Evolutionary conservation across 2,329 filamentous ascomycete genomes (phyloP), one percentile per base, ranked within the genome.

Genomic region (Fusarium palustre): DNA sequence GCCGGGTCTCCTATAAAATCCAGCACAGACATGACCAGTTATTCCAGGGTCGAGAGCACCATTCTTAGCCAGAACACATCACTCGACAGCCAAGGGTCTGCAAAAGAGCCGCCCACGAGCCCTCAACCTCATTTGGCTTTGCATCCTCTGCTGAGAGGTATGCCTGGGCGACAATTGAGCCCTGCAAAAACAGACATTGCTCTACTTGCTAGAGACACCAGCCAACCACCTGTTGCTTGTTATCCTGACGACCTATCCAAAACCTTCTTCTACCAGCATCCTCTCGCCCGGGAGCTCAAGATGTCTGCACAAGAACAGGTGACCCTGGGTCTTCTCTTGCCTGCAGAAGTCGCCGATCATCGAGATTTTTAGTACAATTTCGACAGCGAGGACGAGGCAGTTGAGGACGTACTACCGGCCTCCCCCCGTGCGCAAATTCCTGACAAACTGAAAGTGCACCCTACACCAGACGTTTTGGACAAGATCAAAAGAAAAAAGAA

Each of bases 81-180:
- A 9, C 50, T 59, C 18, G 55, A 43, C 22, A 41, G 53, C 24
- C 53, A 53, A 43, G 22, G 54, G 11, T 50, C 59, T 8, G 24
- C 42, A 31, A 38, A 57, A 36, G 39, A 22, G 8, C 46, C 52
- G 8, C 49, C 48, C 7, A 48, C 22, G 5, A 49, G 48, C 5
- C 33, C 52, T 6, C 59, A 67, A 2, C 57, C 60, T 1, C 61
- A 66, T 24, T 50, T 68, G 7, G 61, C 66, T 10, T 72, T 71
- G 1, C 73, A 76, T 33, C 94, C 80, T 86, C 74, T 82, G 0
- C 74, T 81, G 12, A 74, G 66, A 50, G 79, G 80, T 8, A 76
- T 80, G 57, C 80, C 81, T 1, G 80, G 80, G 3, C 75, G 80
- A 54, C 80, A 82, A 53, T 65, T 81, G 12, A 79, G 79, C 0